Conservation (phyloP, 2,329 filamentous ascomycete genomes). For the Apiospora aurea region DNA sequence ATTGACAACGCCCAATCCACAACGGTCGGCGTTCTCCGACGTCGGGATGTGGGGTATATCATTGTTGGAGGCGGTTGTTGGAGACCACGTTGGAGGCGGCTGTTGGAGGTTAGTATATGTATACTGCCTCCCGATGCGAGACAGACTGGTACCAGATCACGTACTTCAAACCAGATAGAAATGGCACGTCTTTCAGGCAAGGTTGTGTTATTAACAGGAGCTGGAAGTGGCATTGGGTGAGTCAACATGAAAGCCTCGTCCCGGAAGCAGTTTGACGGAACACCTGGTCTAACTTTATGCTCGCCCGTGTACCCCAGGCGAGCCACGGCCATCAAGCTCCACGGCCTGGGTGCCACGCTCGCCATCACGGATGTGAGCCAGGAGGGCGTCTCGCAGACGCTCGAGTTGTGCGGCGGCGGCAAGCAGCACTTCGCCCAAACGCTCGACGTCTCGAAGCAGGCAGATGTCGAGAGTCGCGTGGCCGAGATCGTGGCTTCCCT, state of each 20-base stretch:
- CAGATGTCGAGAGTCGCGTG: conserved; percentile 36
- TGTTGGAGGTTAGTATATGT: conserved; percentile 2
- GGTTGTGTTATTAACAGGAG: conserved; percentile 27
- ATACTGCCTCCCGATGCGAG: background rate
- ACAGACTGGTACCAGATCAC: background rate
- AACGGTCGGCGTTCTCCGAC: conserved; percentile 11
- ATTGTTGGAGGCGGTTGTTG: conserved; percentile 7
- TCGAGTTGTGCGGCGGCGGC: conserved; percentile 7
- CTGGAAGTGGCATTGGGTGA: conserved; percentile 30
- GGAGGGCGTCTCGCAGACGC: conserved; percentile 28
- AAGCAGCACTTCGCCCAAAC: conserved; percentile 27
- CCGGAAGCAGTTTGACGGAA: background rate
- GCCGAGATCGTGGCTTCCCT: conserved; percentile 32
- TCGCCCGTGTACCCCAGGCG: conserved; percentile 24
- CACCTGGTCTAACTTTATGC: background rate
- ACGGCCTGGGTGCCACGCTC: conserved; percentile 36
- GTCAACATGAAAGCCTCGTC: background rate
- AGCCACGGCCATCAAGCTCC: conserved; percentile 37
- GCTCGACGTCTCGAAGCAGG: conserved; percentile 40
- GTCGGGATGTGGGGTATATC: background rate
- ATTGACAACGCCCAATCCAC: background rate
- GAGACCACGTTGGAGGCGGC: background rate
- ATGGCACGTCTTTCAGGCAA: conserved; percentile 22
- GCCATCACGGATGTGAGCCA: conserved; percentile 40
- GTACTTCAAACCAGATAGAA: background rate